Conservation (phyloP, 495 filamentous ascomycete genomes). For the Penicillium psychrofluorescens region DNA sequence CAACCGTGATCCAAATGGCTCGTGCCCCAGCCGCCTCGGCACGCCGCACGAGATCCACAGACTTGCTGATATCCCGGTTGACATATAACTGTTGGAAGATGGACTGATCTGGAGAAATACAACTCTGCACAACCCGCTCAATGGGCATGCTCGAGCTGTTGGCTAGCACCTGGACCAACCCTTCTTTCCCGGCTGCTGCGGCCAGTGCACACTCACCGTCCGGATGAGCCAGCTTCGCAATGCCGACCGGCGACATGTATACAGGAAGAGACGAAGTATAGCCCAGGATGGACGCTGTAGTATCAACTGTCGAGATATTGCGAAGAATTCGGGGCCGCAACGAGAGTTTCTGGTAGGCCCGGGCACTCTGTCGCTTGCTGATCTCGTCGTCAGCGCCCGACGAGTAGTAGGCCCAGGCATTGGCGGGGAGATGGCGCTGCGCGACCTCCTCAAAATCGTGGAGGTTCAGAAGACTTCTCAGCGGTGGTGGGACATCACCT, state of each 20-base stretch:
- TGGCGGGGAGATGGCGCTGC: conserved; percentile 41
- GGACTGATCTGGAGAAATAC: conserved; percentile 48
- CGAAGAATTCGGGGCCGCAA: conserved; percentile 71
- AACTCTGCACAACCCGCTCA: conserved; percentile 65
- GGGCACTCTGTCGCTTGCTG: conserved; percentile 73
- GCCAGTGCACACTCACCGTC: conserved; percentile 75
- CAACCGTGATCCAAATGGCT: conserved; percentile 63
- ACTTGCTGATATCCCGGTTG: conserved; percentile 72
- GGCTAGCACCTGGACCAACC: conserved; percentile 25
- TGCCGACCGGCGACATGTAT: conserved; percentile 71
- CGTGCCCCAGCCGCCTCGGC: conserved; percentile 72
- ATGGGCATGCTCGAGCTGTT: conserved; percentile 41
- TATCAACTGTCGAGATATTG: conserved; percentile 63
- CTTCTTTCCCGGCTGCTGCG: conserved; percentile 60
- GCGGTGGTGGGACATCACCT: conserved; percentile 29
- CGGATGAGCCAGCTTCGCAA: conserved; percentile 73
- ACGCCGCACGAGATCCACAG: conserved; percentile 66
- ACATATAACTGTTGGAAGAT: conserved; percentile 88
- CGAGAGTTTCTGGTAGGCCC: conserved; percentile 72
- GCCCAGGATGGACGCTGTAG: conserved; percentile 68
- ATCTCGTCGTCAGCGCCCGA: conserved; percentile 85
- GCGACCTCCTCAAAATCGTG: conserved; percentile 61
- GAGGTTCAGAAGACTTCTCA: conserved; percentile 52
- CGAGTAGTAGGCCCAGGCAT: conserved; percentile 83
- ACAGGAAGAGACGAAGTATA: conserved; percentile 61